A percentile compares a stretch with the other conserved stretches of the same genome.
Evolutionary conservation across 176 grass and related monocot species (phyloP).

Genomic region (Cymbopogon citratus): DNA sequence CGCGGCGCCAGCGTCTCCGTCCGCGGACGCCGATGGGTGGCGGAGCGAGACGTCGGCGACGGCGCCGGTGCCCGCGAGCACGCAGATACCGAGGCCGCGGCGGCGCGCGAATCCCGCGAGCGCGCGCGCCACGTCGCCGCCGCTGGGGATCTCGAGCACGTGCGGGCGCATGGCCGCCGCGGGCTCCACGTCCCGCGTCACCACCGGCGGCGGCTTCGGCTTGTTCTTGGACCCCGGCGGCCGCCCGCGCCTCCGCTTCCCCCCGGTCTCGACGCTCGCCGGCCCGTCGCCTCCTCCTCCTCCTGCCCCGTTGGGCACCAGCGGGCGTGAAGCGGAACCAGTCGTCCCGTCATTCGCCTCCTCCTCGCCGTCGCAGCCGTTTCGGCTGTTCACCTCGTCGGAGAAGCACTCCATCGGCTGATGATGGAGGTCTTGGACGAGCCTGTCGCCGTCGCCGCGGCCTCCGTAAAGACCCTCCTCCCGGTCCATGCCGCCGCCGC

Average conservation of each 20-base stretch:
- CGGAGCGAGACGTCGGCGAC: constrained; percentile 59
- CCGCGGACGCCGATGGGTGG: neutral
- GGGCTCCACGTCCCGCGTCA: constrained; percentile 50
- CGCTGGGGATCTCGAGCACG: constrained; percentile 63
- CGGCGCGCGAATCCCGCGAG: constrained; percentile 46
- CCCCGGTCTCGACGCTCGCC: constrained; percentile 17
- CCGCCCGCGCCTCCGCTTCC: constrained; percentile 56
- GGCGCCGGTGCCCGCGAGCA: constrained; percentile 45
- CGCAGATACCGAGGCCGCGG: constrained; percentile 59
- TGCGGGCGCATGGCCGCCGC: constrained; percentile 59
- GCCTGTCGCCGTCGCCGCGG: neutral
- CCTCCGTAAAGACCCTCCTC: neutral
- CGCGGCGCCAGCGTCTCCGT: neutral
- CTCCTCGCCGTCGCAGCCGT: constrained; percentile 24
- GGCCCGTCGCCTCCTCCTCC: neutral
- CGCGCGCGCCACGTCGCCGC: constrained; percentile 53
- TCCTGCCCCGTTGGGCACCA: neutral
- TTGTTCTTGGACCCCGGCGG: constrained; percentile 91
- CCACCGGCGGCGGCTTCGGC: constrained; percentile 50
- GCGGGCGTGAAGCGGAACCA: neutral
- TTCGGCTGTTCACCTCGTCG: constrained; percentile 46
- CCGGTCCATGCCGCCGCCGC: constrained; percentile 12
- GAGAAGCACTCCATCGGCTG: constrained; percentile 47
- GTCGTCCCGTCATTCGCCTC: neutral
- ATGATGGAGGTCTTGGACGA: constrained; percentile 8